phyloP scores from a whole-genome alignment of 352 stramenopile genomes.

The Globisporangium apiculatum region DNA sequence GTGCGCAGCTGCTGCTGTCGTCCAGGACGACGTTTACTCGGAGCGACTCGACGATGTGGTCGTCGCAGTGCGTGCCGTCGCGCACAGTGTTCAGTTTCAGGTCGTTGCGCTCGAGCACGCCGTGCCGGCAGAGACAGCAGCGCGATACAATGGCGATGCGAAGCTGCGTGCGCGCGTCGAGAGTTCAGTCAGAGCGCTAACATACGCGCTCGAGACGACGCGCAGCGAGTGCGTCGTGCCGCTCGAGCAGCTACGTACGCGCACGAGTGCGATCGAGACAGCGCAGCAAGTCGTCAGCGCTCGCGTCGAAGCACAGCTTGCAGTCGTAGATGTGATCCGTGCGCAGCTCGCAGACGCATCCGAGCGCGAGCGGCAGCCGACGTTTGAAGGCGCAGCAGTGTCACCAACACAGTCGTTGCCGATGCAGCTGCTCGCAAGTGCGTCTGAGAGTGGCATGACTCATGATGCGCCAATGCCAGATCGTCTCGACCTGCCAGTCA shows the following conservation, averaged over 20 bases:
- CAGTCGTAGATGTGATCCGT: conserved; percentile 23
- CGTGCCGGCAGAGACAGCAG: conserved; percentile 54
- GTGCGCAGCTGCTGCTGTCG: conserved; percentile 18
- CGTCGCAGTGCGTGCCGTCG: conserved; percentile 25
- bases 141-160: conserved; percentile 49
- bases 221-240: conserved; percentile 20
- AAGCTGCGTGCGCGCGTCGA: conserved; percentile 43
- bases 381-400: background rate
- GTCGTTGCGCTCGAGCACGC: conserved; percentile 50
- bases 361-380: conserved; percentile 1
- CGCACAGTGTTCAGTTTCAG: conserved; percentile 32
- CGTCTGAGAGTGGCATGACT: background rate
- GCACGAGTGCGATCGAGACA: conserved; percentile 25
- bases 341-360: conserved; percentile 9
- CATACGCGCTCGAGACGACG: conserved; percentile 22
- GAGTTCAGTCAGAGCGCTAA: conserved; percentile 25
- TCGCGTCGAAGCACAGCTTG: conserved; percentile 19
- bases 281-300: conserved; percentile 9
- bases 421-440: background rate
- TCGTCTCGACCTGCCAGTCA: background rate
- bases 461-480: too few relatives aligned
- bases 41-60: conserved; percentile 21
- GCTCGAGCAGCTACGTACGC: conserved; percentile 14
- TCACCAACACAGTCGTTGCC: background rate
- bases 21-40: conserved; percentile 32